A percentile compares a stretch with the other conserved stretches of the same genome.
Evolutionary conservation across 2,329 filamentous ascomycete species (phyloP).

Genomic region (Monilinia fructicola): DNA sequence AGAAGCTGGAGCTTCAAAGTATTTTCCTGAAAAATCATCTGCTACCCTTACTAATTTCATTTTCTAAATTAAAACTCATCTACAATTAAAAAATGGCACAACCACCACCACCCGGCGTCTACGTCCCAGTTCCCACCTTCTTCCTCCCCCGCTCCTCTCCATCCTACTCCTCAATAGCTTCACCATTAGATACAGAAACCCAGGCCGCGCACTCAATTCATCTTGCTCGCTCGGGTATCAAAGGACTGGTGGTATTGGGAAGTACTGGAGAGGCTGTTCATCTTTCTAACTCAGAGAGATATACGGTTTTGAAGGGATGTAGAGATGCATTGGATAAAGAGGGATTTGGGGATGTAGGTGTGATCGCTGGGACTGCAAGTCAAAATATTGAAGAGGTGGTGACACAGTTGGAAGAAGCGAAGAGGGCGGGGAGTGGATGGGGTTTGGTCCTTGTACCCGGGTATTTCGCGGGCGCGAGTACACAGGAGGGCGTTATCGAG

Average conservation of each 20-base stretch:
- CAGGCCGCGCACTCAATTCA: slow-evolving; percentile 59
- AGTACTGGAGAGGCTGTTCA: slow-evolving; percentile 65
- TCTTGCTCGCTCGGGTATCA: slow-evolving; percentile 58
- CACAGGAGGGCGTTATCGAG: slow-evolving; percentile 57
- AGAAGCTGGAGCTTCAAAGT: not conserved
- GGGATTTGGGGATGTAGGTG: slow-evolving; percentile 58
- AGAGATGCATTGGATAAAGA: slow-evolving; percentile 54
- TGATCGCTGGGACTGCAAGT: slow-evolving; percentile 58
- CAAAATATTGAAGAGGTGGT: slow-evolving; percentile 58
- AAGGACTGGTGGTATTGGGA: slow-evolving; percentile 60
- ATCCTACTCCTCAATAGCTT: slow-evolving; percentile 33
- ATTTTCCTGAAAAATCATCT: not conserved
- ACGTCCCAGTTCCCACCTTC: slow-evolving; percentile 62
- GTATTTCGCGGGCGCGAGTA: slow-evolving; percentile 61
- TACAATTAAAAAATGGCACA: slow-evolving; percentile 28
- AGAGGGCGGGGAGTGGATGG: slow-evolving; percentile 59
- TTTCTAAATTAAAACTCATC: not conserved
- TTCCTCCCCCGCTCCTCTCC: slow-evolving; percentile 44
- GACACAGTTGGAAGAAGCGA: slow-evolving; percentile 50
- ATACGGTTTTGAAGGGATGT: slow-evolving; percentile 53
- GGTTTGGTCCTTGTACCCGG: slow-evolving; percentile 63
- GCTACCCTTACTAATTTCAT: not conserved
- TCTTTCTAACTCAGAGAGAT: slow-evolving; percentile 56
- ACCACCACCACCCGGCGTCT: slow-evolving; percentile 39
- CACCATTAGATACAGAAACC: slow-evolving; percentile 48